These are phyloP conservation scores for Beauveria varroae DNA, from an alignment of 2,329 filamentous ascomycete genomes.

Conservation along the genomic window DNA sequence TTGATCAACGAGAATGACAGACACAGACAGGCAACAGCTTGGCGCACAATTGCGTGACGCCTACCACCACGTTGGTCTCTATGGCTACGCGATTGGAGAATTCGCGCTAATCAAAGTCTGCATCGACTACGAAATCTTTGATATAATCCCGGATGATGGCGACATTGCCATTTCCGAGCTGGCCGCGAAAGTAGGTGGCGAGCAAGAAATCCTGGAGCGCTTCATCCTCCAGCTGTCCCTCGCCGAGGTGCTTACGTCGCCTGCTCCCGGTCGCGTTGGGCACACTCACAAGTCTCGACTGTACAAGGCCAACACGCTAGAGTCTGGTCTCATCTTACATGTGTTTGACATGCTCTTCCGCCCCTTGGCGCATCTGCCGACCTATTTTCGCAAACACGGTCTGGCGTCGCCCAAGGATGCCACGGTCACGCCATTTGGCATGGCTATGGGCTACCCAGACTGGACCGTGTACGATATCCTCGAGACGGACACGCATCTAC, in stretches of 20 bases:
- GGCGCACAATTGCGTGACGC: no score
- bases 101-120: constrained; percentile 49
- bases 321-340: neutral
- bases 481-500: neutral
- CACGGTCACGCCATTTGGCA: neutral
- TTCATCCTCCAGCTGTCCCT: neutral
- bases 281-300: neutral
- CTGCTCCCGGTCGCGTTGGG: neutral
- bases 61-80: no score
- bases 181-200: neutral
- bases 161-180: constrained; percentile 22
- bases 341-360: neutral
- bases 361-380: neutral
- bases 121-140: constrained; percentile 29
- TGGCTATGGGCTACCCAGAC: neutral
- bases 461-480: neutral
- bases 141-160: constrained; percentile 47
- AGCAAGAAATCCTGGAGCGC: neutral
- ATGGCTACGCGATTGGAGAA: constrained; percentile 20
- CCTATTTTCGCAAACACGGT: neutral
- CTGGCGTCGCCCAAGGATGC: neutral
- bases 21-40: no score
- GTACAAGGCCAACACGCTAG: neutral
- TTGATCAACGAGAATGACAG: no score
- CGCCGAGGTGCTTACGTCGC: neutral